phyloP scores from a whole-genome alignment of 2,329 filamentous ascomycete genomes.

The Claviceps maximensis region DNA sequence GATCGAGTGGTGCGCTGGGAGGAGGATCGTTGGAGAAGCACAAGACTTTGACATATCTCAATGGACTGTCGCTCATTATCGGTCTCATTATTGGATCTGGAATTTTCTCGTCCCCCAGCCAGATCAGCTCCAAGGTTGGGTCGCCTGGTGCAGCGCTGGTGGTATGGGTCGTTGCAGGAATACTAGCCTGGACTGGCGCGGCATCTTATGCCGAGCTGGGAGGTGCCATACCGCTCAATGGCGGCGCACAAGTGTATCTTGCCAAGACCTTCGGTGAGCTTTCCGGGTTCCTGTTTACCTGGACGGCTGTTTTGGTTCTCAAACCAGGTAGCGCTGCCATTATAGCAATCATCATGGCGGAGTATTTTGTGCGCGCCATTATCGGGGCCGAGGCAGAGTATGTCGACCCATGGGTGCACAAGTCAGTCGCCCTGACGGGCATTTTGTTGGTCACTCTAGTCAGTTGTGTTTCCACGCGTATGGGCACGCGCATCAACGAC shows the following conservation, averaged over 20 bases:
- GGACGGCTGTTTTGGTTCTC: constrained; percentile 86
- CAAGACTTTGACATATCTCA: constrained; percentile 90
- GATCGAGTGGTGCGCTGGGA: constrained; percentile 38
- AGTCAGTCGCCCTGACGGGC: constrained; percentile 68
- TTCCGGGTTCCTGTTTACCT: constrained; percentile 87
- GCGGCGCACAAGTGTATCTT: constrained; percentile 85
- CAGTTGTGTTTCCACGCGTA: constrained; percentile 81
- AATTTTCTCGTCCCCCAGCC: constrained; percentile 88
- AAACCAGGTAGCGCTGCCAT: constrained; percentile 92
- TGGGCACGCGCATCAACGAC: constrained; percentile 80
- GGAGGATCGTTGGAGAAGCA: constrained; percentile 82
- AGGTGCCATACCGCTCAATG: constrained; percentile 89
- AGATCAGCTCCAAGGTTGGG: constrained; percentile 83
- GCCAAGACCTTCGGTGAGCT: constrained; percentile 94
- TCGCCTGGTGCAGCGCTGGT: constrained; percentile 81
- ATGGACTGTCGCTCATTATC: constrained; percentile 81
- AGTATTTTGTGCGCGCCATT: constrained; percentile 82
- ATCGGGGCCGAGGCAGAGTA: constrained; percentile 76
- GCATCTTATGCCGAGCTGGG: constrained; percentile 92
- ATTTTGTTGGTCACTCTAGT: constrained; percentile 65
- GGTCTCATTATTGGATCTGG: constrained; percentile 92
- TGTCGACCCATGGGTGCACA: constrained; percentile 79
- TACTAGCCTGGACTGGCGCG: constrained; percentile 91
- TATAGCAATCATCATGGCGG: constrained; percentile 93
- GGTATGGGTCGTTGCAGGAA: constrained; percentile 84